Evolutionary conservation across 257 asterid species (phyloP).

Genomic region (Nicotiana tabacum): DNA sequence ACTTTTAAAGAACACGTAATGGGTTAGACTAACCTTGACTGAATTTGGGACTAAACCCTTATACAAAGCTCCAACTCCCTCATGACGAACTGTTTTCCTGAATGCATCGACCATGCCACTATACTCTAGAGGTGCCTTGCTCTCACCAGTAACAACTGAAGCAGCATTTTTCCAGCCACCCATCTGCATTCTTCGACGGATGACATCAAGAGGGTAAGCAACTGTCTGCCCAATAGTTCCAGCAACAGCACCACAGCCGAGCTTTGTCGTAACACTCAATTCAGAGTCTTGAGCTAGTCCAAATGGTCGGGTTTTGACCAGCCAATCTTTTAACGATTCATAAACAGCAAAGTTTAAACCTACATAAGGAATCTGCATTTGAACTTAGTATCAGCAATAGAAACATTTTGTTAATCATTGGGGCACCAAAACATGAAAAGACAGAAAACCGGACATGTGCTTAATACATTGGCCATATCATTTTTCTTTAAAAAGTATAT

Average conservation of each 20-base stretch:
- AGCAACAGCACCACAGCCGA: conserved; percentile 90
- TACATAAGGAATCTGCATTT: conserved; percentile 83
- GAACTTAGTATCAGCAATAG: conserved; percentile 10
- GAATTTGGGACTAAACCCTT: conserved; percentile 97
- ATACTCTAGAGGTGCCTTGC: conserved; percentile 61
- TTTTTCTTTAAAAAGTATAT: not conserved
- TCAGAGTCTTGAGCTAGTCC: conserved; percentile 71
- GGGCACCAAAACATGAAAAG: conserved; percentile 3
- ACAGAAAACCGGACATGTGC: not conserved
- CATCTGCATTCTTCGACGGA: conserved; percentile 99
- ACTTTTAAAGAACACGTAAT: not conserved
- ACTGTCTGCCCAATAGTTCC: conserved; percentile 98
- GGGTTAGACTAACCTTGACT: conserved; percentile 68
- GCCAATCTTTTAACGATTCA: conserved; percentile 89
- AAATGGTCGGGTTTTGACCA: conserved; percentile 54
- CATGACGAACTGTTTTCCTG: conserved; percentile 87
- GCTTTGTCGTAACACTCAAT: conserved; percentile 74
- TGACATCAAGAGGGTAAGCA: conserved; percentile 96
- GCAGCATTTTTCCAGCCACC: conserved; percentile 94
- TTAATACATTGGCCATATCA: not conserved
- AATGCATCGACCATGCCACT: conserved; percentile 94
- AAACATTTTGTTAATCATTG: conserved; percentile 4
- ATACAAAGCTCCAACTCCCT: conserved; percentile 86
- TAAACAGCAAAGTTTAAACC: conserved; percentile 97
- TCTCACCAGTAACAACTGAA: conserved; percentile 71